phyloP scores from a whole-genome alignment of 1,284 basidiomycete genomes.

The Amylostereum chailletii region DNA sequence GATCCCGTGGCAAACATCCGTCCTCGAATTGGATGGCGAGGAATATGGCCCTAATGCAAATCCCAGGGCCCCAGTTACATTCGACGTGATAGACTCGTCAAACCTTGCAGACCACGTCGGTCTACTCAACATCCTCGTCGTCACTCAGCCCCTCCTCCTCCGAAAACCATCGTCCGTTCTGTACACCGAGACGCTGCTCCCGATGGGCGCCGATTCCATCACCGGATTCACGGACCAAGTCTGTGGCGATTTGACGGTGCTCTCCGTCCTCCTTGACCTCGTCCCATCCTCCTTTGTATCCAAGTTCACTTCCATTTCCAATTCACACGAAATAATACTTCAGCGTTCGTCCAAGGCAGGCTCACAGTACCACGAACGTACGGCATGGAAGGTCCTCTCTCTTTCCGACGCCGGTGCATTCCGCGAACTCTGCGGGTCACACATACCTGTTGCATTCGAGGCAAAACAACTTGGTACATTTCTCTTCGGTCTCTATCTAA shows the following conservation, averaged over 20 bases:
- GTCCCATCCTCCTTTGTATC: slow-evolving; percentile 31
- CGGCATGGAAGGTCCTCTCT: slow-evolving; percentile 32
- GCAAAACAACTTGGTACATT: slow-evolving; percentile 28
- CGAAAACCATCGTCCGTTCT: slow-evolving; percentile 24
- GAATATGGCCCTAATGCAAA: slow-evolving; percentile 22
- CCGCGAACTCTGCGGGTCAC: not conserved
- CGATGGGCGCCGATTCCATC: slow-evolving; percentile 16
- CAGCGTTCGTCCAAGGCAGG: slow-evolving; percentile 1
- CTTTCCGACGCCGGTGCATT: slow-evolving; percentile 17
- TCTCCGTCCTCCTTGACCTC: slow-evolving; percentile 34
- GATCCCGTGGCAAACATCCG: slow-evolving; percentile 22
- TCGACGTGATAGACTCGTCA: slow-evolving; percentile 48
- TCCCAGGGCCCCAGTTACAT: slow-evolving; percentile 26
- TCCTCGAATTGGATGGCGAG: slow-evolving; percentile 24
- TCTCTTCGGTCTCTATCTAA: slow-evolving; percentile 36
- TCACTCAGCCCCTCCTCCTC: slow-evolving; percentile 27
- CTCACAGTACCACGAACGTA: slow-evolving; percentile 31
- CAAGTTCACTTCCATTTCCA: slow-evolving; percentile 32
- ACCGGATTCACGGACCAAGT: slow-evolving; percentile 26
- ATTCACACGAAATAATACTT: slow-evolving; percentile 30
- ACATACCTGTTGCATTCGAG: slow-evolving; percentile 17
- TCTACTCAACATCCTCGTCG: slow-evolving; percentile 38
- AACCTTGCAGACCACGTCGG: slow-evolving; percentile 43
- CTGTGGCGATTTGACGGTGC: slow-evolving; percentile 28
- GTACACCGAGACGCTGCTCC: slow-evolving; percentile 34